phyloP scores from a whole-genome alignment of 805 yeast species.

The Kuraishia capsulata region DNA sequence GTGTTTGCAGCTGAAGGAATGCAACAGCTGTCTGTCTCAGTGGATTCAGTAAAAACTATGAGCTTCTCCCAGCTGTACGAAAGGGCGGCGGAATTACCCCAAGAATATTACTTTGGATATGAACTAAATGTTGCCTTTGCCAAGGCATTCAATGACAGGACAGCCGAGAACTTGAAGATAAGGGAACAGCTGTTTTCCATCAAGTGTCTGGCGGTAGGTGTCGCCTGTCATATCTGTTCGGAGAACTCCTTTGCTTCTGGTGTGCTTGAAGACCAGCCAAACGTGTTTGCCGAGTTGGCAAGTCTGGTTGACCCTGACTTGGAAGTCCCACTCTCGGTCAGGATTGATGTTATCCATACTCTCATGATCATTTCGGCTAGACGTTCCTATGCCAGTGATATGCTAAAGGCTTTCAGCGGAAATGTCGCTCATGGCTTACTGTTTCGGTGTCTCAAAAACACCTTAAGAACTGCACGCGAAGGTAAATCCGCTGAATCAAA shows the following conservation, averaged over 20 bases:
- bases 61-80: constrained; percentile 57
- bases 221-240: constrained; percentile 45
- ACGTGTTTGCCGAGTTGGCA: constrained; percentile 56
- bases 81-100: constrained; percentile 48
- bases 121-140: constrained; percentile 54
- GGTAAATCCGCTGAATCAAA: constrained; percentile 29
- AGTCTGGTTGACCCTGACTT: constrained; percentile 67
- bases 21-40: constrained; percentile 38
- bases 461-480: constrained; percentile 13
- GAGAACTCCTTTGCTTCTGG: constrained; percentile 54
- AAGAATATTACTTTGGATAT: constrained; percentile 55
- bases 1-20: constrained; percentile 31
- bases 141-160: constrained; percentile 58
- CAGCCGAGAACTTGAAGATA: constrained; percentile 41
- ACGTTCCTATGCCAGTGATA: constrained; percentile 65
- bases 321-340: constrained; percentile 40
- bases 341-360: constrained; percentile 54
- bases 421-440: constrained; percentile 80
- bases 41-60: constrained; percentile 45
- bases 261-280: constrained; percentile 66
- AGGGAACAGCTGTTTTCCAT: constrained; percentile 53
- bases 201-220: constrained; percentile 61
- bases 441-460: constrained; percentile 59
- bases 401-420: constrained; percentile 72
- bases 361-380: constrained; percentile 61